Evolutionary conservation across 768 basidiomycete species (phyloP).

Genomic region (Lactifluus rugatus): DNA sequence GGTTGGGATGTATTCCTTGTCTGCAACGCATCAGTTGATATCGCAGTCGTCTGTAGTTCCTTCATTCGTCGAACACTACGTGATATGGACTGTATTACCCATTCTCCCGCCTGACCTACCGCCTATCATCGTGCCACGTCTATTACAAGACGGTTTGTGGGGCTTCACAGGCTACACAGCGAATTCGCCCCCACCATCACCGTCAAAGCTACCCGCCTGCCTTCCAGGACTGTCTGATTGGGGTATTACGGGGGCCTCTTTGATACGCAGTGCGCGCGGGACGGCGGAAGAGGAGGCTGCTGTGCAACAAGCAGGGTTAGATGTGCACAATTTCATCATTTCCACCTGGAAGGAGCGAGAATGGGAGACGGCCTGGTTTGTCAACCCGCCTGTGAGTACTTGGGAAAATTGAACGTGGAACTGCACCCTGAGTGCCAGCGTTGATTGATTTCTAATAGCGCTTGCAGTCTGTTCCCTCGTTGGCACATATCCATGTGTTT

Average conservation of each 20-base stretch:
- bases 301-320: constrained; percentile 41
- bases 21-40: neutral
- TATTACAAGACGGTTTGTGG: constrained; percentile 70
- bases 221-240: constrained; percentile 60
- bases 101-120: constrained; percentile 54
- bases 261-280: constrained; percentile 43
- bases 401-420: neutral
- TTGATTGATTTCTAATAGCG: constrained; percentile 34
- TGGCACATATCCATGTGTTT: constrained; percentile 86
- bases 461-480: constrained; percentile 69
- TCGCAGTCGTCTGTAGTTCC: constrained; percentile 38
- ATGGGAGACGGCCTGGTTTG: constrained; percentile 94
- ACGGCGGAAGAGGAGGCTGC: constrained; percentile 44
- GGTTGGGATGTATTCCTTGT: constrained; percentile 32
- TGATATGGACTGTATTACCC: constrained; percentile 72
- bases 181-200: constrained; percentile 43
- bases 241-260: constrained; percentile 54
- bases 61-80: constrained; percentile 56
- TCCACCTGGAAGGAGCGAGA: constrained; percentile 55
- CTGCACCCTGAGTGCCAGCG: neutral
- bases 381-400: constrained; percentile 69
- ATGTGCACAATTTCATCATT: constrained; percentile 55
- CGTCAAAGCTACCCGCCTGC: constrained; percentile 46
- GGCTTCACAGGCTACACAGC: constrained; percentile 59
- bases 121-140: constrained; percentile 40